phyloP scores from a whole-genome alignment of 495 filamentous ascomycete genomes.

The Xylaria palmicola region DNA sequence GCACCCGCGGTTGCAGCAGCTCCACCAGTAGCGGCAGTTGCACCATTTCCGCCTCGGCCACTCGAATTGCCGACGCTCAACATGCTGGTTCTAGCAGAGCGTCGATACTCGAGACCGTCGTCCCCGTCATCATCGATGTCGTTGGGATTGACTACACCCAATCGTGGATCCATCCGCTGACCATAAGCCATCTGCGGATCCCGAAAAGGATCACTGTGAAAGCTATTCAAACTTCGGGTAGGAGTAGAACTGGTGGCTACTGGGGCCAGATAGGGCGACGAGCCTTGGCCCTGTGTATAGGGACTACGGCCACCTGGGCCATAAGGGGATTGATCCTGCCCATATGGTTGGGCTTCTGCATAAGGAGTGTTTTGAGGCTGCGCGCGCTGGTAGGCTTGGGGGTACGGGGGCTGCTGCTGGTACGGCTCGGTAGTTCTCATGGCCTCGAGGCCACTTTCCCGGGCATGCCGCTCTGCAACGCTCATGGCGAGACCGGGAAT shows the following conservation, averaged over 20 bases:
- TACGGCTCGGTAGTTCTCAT: slow-evolving; percentile 46
- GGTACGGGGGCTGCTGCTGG: slow-evolving; percentile 34
- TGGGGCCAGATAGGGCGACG: slow-evolving; percentile 20
- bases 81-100: slow-evolving; percentile 48
- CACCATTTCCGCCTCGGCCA: slow-evolving; percentile 31
- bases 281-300: slow-evolving; percentile 15
- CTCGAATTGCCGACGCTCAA: slow-evolving; percentile 50
- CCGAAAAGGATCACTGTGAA: slow-evolving; percentile 28
- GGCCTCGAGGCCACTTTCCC: slow-evolving; percentile 72
- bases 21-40: slow-evolving; percentile 38
- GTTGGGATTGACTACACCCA: slow-evolving; percentile 68
- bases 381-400: slow-evolving; percentile 31
- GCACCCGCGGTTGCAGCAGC: slow-evolving; percentile 49
- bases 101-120: slow-evolving; percentile 64
- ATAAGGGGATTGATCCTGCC: slow-evolving; percentile 20
- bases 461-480: slow-evolving; percentile 68
- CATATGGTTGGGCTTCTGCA: slow-evolving; percentile 21
- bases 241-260: slow-evolving; percentile 17
- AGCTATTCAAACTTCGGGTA: slow-evolving; percentile 25
- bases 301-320: neutral
- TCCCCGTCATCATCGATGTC: slow-evolving; percentile 85
- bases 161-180: slow-evolving; percentile 43
- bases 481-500: slow-evolving; percentile 74
- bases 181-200: slow-evolving; percentile 31
- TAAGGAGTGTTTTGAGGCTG: slow-evolving; percentile 26